Conservation (phyloP, 176 grass and related monocot genomes). For the sorghum (Sorghum bicolor) region DNA sequence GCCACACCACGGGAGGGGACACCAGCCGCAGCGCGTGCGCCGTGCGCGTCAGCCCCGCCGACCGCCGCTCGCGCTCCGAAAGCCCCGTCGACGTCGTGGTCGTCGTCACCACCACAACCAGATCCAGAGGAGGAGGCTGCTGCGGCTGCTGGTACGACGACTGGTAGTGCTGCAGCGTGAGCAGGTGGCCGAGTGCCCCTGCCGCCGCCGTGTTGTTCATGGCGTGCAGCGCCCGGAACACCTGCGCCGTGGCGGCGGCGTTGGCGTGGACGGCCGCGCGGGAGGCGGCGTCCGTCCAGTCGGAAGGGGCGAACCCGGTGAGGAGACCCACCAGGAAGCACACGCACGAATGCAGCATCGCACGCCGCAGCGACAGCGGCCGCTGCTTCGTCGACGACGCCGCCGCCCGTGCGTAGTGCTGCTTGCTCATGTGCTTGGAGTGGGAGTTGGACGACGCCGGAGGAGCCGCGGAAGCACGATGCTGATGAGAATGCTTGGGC, state of each 20-base stretch:
- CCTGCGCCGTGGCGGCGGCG: conserved; percentile 3
- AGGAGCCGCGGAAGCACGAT: too few relatives aligned
- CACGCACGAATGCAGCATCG: conserved; percentile 64
- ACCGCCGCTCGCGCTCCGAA: conserved; percentile 31
- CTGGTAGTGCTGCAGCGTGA: not conserved
- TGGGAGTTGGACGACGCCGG: too few relatives aligned
- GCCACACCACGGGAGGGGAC: conserved; percentile 75
- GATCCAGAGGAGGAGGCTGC: not conserved
- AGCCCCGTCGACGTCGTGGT: conserved; percentile 11
- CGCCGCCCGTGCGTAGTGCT: not conserved
- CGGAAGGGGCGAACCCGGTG: conserved; percentile 52
- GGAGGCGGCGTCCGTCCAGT: conserved; percentile 28
- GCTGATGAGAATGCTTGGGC: not conserved
- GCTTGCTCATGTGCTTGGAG: not conserved
- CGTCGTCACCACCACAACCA: conserved; percentile 63
- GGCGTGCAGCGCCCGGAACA: conserved; percentile 29
- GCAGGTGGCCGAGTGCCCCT: not conserved
- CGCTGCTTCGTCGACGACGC: not conserved
- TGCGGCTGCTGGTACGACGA: too few relatives aligned
- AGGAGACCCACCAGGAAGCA: conserved; percentile 81
- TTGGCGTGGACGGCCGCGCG: conserved; percentile 1
- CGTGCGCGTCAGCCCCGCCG: conserved; percentile 54
- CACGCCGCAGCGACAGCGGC: conserved; percentile 26
- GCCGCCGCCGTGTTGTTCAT: not conserved
- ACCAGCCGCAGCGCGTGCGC: conserved; percentile 65